These are phyloP conservation scores for Plasmodium gaboni DNA, from an alignment of 169 alveolate species.

Conservation along the genomic window DNA sequence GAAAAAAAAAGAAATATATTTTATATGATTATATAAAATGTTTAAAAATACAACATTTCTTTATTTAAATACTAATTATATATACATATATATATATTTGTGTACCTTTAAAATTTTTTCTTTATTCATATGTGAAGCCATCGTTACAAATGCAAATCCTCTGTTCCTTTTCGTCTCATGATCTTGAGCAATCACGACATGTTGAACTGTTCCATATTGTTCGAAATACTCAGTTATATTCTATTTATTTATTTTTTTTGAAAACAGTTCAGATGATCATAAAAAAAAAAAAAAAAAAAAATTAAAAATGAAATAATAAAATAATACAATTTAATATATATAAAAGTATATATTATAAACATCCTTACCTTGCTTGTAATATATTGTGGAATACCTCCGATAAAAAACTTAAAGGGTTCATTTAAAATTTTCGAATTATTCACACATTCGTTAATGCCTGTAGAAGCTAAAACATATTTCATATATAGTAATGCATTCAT, in stretches of 20 bases:
- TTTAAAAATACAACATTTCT: neutral
- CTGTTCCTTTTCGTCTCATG: slow-evolving; percentile 71
- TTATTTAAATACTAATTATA: neutral
- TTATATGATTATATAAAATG: neutral
- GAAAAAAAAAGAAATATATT: neutral
- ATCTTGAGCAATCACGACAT: slow-evolving; percentile 69
- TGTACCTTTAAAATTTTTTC: slow-evolving; percentile 53
- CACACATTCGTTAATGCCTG: slow-evolving; percentile 61
- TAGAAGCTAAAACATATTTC: slow-evolving; percentile 36
- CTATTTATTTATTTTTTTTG: neutral
- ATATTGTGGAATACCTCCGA: slow-evolving; percentile 73
- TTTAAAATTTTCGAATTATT: slow-evolving; percentile 25
- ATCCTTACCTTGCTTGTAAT: slow-evolving; percentile 47
- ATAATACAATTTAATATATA: neutral
- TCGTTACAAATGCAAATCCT: slow-evolving; percentile 75
- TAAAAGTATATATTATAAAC: neutral
- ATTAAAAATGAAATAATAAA: neutral
- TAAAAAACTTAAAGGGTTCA: slow-evolving; percentile 69
- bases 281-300: slow-evolving; percentile 17
- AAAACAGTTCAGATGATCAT: neutral
- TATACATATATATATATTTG: slow-evolving; percentile 13
- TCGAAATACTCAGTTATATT: slow-evolving; percentile 59
- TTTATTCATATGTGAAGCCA: slow-evolving; percentile 64
- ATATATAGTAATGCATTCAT: neutral
- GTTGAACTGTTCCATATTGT: slow-evolving; percentile 67